These are phyloP conservation scores for Xylariales sp. DNA, from an alignment of 2,329 filamentous ascomycete genomes.

Conservation along the genomic window DNA sequence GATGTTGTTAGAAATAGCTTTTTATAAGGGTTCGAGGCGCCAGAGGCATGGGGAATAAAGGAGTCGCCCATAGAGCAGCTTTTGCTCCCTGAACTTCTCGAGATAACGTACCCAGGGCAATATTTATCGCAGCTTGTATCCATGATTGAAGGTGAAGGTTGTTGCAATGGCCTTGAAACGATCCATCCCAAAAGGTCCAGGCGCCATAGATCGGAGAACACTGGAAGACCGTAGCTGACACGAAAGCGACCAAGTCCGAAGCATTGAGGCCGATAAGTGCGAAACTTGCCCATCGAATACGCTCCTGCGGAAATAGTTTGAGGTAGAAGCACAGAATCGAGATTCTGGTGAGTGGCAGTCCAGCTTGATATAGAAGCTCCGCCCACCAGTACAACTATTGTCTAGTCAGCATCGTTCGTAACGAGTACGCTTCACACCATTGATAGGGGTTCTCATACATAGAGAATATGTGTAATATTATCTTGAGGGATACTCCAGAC, in stretches of 20 bases:
- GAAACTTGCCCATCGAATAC: conserved; percentile 45
- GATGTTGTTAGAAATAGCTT: conserved; percentile 1
- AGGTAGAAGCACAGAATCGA: conserved; percentile 55
- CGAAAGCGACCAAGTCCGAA: conserved; percentile 44
- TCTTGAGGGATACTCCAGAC: conserved; percentile 32
- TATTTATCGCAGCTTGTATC: conserved; percentile 50
- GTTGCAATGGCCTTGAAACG: conserved; percentile 48
- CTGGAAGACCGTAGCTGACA: conserved; percentile 48
- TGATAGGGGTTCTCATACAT: conserved; percentile 19
- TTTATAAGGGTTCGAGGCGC: background rate
- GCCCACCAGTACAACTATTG: conserved; percentile 34
- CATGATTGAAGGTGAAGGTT: conserved; percentile 50
- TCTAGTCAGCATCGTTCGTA: conserved; percentile 2
- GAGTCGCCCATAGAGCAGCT: background rate
- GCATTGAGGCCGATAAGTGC: conserved; percentile 48
- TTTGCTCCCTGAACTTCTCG: background rate
- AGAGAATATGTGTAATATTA: conserved; percentile 34
- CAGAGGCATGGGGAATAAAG: background rate
- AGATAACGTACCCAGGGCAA: conserved; percentile 42
- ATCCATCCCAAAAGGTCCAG: conserved; percentile 51
- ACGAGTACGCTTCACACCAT: background rate
- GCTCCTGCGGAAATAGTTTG: conserved; percentile 49
- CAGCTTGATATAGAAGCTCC: conserved; percentile 34
- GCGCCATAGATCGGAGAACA: conserved; percentile 48
- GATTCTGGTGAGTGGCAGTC: conserved; percentile 50